Evolutionary conservation across 768 basidiomycete genomes (phyloP), one percentile per base, ranked within the genome.

Genomic region (Hygrophorus russula): DNA sequence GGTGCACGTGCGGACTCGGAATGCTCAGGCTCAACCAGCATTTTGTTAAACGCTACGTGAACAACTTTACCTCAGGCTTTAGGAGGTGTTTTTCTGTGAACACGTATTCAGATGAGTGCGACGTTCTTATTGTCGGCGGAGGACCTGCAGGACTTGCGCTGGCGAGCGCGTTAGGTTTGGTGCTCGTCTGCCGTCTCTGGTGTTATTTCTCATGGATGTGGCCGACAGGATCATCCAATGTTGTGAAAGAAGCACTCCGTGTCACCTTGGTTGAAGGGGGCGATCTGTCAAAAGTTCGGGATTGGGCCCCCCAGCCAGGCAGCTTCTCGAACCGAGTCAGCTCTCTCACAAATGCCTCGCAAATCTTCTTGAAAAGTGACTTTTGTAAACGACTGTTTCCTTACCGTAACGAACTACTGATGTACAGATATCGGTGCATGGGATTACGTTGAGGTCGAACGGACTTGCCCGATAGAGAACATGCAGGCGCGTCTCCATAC

Each of bases 71-170:
- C 24, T 24, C 20, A 29, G 11, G 10, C 10, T 27, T 34, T 14
- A 36, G 35, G 34, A 14, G 42, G 27, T 43, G 4, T n/a, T n/a
- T 29, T 19, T 36, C 34, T 14, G 14, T 14, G 15, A 20, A 27
- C 4, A 3, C n/a, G 27, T 7, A 15, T 27, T 14, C 44, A 13
- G 17, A 41, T 35, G 39, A 34, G 5, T 80, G 74, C 50, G 96
- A 98, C 58, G 71, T 98, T 28, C 87, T 94, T 15, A 86, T 98
- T 52, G 88, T 98, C 18, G 94, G 96, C 13, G 96, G 89, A 19
- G 94, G 93, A 1, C 92, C 90, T 18, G 88, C 77, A 3, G 96
- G 96, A 3, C 71, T 99, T 32, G 85, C 92, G 10, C 65, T 99
- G 29, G 92, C 91, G 2, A 79, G 78, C 55, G 88, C 90, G 28